Evolutionary conservation across 2,329 filamentous ascomycete species (phyloP), one percentile per base, ranked within the genome.

Genomic region (Sclerotinia borealis): DNA sequence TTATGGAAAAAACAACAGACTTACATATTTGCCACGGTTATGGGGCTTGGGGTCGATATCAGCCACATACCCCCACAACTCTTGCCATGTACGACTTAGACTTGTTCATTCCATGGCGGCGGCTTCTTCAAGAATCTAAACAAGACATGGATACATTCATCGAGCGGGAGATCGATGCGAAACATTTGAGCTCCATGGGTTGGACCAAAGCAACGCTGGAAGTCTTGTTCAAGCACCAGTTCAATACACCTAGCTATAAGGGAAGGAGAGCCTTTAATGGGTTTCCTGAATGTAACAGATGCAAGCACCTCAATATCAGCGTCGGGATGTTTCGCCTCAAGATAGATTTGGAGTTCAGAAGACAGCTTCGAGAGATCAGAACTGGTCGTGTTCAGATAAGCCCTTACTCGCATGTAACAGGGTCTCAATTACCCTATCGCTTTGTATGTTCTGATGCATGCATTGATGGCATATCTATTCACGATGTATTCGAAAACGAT

Each of bases 11-110:
- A 27, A 61, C 47, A 41, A 31, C n/a, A 4, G n/a, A 52, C 27
- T 41, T 61, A 37, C 47, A 61, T 15, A 13, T 25, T 17, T 29
- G 13, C 27, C 25, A 52, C 1, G n/a, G 47, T 25, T 61, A 51
- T 8, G 36, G 27, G 3, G n/a, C 34, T 10, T 51, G 19, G 36
- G 10, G 17, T 17, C 1, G 1, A 22, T 45, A 56, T 22, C 0
- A 56, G 4, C 25, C 37, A 19, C 27, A 61, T 3, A 36, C 36
- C 3, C 48, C n/a, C 9, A 61, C 37, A 22, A 9, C 8, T 61
- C 47, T 61, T 31, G 59, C 47, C 4, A 61, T 61, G 36, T 41
- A 51, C 15, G 59, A 61, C 37, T 34, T 39, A 6, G 48, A 52
- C 3, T 34, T 51, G 34, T 52, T 45, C 10, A 27, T 45, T 34